Evolutionary conservation across 805 yeast species (phyloP).

Genomic region (Lipomyces orientalis): DNA sequence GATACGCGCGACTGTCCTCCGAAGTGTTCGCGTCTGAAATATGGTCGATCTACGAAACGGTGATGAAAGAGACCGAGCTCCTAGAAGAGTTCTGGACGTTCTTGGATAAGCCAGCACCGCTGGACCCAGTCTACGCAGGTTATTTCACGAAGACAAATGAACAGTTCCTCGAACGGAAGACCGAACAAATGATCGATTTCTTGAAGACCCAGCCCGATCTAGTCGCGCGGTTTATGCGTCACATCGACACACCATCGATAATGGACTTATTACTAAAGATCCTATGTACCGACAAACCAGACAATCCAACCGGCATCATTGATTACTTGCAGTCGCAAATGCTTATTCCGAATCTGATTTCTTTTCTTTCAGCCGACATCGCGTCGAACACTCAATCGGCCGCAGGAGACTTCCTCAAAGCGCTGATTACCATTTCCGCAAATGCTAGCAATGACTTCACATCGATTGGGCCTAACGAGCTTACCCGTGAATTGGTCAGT

Average conservation of each 20-base stretch:
- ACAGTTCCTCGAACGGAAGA: slow-evolving; percentile 84
- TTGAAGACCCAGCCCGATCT: slow-evolving; percentile 69
- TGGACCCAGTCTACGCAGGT: slow-evolving; percentile 78
- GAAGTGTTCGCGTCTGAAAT: slow-evolving; percentile 90
- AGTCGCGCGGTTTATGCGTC: slow-evolving; percentile 80
- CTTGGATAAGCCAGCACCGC: slow-evolving; percentile 68
- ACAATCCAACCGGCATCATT: slow-evolving; percentile 84
- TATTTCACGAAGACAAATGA: slow-evolving; percentile 92
- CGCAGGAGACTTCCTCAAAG: slow-evolving; percentile 93
- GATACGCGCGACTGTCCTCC: slow-evolving; percentile 71
- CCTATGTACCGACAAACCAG: slow-evolving; percentile 91
- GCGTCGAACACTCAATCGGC: slow-evolving; percentile 84
- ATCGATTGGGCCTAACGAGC: slow-evolving; percentile 93
- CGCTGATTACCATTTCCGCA: slow-evolving; percentile 91
- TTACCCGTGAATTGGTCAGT: slow-evolving; percentile 88
- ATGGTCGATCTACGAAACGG: slow-evolving; percentile 90
- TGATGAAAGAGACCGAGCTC: slow-evolving; percentile 73
- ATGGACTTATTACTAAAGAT: slow-evolving; percentile 91
- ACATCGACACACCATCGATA: slow-evolving; percentile 89
- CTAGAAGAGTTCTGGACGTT: slow-evolving; percentile 79
- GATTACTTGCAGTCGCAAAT: slow-evolving; percentile 74
- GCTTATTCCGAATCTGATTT: slow-evolving; percentile 73
- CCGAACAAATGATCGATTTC: slow-evolving; percentile 68
- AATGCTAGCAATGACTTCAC: slow-evolving; percentile 88
- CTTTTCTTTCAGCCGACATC: slow-evolving; percentile 69